A percentile compares a stretch with the other conserved stretches of the same genome.
These are phyloP conservation scores for Orobanche coerulescens DNA, from an alignment of 257 asterid genomes.

Conservation along the genomic window DNA sequence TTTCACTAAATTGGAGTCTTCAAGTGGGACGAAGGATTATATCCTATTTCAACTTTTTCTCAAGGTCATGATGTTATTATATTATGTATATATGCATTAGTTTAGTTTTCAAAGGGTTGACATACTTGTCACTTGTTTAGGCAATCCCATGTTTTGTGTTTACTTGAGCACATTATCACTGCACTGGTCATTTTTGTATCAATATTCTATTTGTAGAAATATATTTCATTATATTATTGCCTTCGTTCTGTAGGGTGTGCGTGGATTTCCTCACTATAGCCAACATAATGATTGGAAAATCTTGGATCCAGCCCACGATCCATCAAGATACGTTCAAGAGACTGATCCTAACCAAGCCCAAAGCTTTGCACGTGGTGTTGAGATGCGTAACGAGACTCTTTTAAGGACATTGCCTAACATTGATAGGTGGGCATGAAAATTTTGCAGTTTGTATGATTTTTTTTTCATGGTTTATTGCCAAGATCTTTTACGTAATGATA, in stretches of 20 bases:
- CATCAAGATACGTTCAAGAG: slow-evolving; percentile 46
- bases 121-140: neutral
- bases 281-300: slow-evolving; percentile 40
- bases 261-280: slow-evolving; percentile 38
- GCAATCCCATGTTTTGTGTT: neutral
- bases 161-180: neutral
- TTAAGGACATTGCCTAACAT: slow-evolving; percentile 30
- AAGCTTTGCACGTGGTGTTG: slow-evolving; percentile 34
- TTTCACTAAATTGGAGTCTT: too few relatives aligned
- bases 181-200: neutral
- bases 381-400: slow-evolving; percentile 30
- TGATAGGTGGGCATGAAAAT: slow-evolving; percentile 47
- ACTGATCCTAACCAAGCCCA: slow-evolving; percentile 30
- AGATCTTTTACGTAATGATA: neutral
- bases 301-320: slow-evolving; percentile 33
- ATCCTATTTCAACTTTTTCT: slow-evolving; percentile 5
- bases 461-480: neutral
- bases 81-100: slow-evolving; percentile 1
- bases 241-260: slow-evolving; percentile 38
- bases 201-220: slow-evolving; percentile 4
- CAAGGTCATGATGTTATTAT: slow-evolving; percentile 11
- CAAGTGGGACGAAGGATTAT: too few relatives aligned
- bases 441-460: slow-evolving; percentile 11
- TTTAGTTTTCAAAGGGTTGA: neutral
- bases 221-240: slow-evolving; percentile 10